These are phyloP conservation scores for Naematelia aurantialba DNA, from an alignment of 768 basidiomycete species.

Conservation along the genomic window DNA sequence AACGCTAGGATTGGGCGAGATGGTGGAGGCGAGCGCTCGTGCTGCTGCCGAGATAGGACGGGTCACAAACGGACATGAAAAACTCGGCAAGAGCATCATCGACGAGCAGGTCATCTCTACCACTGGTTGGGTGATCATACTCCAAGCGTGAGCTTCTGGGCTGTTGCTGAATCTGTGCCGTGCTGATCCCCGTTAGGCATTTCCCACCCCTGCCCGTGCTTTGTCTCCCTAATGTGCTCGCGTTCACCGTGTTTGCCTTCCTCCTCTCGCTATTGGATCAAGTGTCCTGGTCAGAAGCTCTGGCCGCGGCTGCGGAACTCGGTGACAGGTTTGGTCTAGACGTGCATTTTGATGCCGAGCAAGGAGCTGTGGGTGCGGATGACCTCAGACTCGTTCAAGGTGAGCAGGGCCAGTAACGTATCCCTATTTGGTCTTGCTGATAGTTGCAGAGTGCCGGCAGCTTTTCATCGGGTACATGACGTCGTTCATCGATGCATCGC, in stretches of 20 bases:
- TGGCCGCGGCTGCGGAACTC: constrained; percentile 15
- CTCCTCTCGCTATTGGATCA: constrained; percentile 15
- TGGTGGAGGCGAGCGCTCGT: not conserved
- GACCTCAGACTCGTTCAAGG: constrained; percentile 16
- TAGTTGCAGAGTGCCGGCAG: not conserved
- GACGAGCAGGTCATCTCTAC: not conserved
- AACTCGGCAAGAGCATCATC: not conserved
- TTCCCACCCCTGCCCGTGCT: constrained; percentile 31
- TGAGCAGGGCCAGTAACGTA: too few relatives aligned
- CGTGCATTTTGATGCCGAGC: constrained; percentile 10
- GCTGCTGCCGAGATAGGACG: not conserved
- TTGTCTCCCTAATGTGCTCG: constrained; percentile 26
- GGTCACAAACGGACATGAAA: not conserved
- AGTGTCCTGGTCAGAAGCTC: constrained; percentile 14
- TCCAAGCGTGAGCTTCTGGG: constrained; percentile 10
- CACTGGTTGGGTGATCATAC: constrained; percentile 9
- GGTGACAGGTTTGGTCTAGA: constrained; percentile 25
- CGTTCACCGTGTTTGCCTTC: constrained; percentile 25
- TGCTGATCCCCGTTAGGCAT: constrained; percentile 13
- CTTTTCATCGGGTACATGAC: not conserved
- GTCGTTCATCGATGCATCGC: not conserved
- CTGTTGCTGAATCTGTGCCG: not conserved
- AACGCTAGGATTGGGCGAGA: constrained; percentile 11
- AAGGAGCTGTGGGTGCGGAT: constrained; percentile 13
- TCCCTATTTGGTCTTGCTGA: not conserved